phyloP scores from a whole-genome alignment of 2,329 filamentous ascomycete genomes.

The Aspergillus proliferans region DNA sequence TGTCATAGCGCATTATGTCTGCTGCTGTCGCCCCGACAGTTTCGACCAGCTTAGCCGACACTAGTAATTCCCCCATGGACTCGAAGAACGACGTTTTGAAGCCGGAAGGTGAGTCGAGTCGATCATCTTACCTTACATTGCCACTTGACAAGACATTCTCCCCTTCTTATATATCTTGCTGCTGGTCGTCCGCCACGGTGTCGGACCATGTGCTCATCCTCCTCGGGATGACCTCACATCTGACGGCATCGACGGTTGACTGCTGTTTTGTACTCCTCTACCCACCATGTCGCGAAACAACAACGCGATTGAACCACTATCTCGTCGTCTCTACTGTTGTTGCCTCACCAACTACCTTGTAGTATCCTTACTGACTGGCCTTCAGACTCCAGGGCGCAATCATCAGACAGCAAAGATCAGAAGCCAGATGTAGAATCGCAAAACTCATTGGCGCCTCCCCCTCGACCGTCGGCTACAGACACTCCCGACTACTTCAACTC shows the following conservation, averaged over 20 bases:
- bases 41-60: constrained; percentile 23
- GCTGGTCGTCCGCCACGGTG: constrained; percentile 24
- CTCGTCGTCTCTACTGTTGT: not conserved
- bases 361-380: constrained; percentile 16
- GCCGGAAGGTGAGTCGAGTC: constrained; percentile 33
- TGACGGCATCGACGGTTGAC: constrained; percentile 29
- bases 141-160: constrained; percentile 3
- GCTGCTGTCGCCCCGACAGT: constrained; percentile 33
- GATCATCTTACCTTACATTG: constrained; percentile 8
- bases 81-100: constrained; percentile 29
- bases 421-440: constrained; percentile 50
- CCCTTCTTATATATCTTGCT: constrained; percentile 10
- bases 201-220: constrained; percentile 18
- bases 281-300: constrained; percentile 2
- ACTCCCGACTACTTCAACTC: constrained; percentile 65
- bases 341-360: constrained; percentile 3
- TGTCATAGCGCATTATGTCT: constrained; percentile 27
- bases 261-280: constrained; percentile 14
- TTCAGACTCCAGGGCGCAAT: constrained; percentile 26
- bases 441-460: constrained; percentile 65
- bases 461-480: constrained; percentile 52
- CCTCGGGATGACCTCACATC: constrained; percentile 33
- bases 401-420: constrained; percentile 29
- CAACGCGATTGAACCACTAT: constrained; percentile 12
- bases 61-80: constrained; percentile 39